Evolutionary conservation across 23 red algal species (phyloP).

Genomic region (Gracilariopsis chorda): DNA sequence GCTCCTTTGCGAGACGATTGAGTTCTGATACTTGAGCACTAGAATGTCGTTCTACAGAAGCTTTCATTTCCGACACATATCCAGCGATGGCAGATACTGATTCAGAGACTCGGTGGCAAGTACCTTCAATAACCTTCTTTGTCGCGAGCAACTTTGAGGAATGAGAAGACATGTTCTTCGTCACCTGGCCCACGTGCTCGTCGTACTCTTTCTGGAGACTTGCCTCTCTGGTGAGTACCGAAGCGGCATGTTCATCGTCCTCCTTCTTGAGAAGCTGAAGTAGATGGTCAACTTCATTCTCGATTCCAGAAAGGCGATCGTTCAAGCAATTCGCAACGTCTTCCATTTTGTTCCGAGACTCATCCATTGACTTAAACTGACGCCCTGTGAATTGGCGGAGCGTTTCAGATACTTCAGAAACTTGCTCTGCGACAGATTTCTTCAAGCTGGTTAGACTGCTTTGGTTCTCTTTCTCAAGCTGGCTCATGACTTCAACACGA

Average conservation of each 20-base stretch:
- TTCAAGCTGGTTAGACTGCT: constrained; percentile 24
- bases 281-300: neutral
- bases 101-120: neutral
- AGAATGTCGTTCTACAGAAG: neutral
- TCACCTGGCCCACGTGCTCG: neutral
- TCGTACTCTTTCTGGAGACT: neutral
- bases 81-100: neutral
- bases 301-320: neutral
- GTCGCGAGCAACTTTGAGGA: neutral
- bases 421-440: neutral
- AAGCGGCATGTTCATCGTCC: neutral
- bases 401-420: neutral
- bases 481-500: constrained; percentile 11
- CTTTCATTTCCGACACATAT: neutral
- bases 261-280: neutral
- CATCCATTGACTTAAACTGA: neutral
- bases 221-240: neutral
- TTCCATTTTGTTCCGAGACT: neutral
- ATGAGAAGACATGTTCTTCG: neutral
- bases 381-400: neutral
- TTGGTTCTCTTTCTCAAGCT: constrained; percentile 36
- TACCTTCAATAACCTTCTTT: neutral
- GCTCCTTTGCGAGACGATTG: neutral
- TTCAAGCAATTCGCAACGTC: neutral
- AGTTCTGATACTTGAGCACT: neutral